A percentile compares a stretch with the other conserved stretches of the same genome.
Conservation (phyloP, 306 rosid species). For the Quercus variabilis region DNA sequence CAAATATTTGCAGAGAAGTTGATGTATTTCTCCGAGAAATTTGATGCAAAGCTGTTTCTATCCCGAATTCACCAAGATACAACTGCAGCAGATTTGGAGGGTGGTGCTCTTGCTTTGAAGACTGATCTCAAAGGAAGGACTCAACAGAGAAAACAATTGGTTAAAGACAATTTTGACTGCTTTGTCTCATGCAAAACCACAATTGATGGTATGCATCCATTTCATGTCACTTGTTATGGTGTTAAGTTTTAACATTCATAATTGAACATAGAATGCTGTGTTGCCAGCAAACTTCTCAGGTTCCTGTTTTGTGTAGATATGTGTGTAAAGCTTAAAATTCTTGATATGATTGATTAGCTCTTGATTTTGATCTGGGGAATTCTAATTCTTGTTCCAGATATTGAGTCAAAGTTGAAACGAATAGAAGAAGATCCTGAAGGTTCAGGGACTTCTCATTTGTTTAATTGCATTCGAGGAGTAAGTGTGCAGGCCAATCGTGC, state of each 20-base stretch:
- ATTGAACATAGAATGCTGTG: constrained; percentile 6
- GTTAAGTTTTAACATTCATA: constrained; percentile 16
- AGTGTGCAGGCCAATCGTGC: constrained; percentile 89
- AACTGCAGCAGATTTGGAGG: constrained; percentile 81
- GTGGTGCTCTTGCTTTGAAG: constrained; percentile 81
- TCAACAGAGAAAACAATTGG: constrained; percentile 88
- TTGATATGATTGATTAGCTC: background rate
- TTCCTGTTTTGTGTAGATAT: constrained; percentile 11
- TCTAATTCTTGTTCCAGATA: constrained; percentile 49
- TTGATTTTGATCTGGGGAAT: constrained; percentile 26
- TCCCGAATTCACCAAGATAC: constrained; percentile 84
- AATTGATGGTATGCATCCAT: constrained; percentile 72
- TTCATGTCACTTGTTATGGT: constrained; percentile 17
- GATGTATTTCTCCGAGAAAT: constrained; percentile 83
- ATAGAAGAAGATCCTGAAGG: constrained; percentile 99
- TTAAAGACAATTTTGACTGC: constrained; percentile 97
- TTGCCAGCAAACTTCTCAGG: background rate
- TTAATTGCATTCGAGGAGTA: constrained; percentile 75
- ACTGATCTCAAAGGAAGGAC: constrained; percentile 90
- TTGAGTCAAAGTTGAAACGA: constrained; percentile 86
- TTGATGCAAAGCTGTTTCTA: constrained; percentile 84
- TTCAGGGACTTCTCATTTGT: constrained; percentile 92
- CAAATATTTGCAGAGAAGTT: constrained; percentile 71
- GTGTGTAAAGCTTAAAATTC: constrained; percentile 2
- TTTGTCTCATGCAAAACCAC: constrained; percentile 99